Evolutionary conservation across 148 eudicot species (phyloP), one percentile per base, ranked within the genome.

Genomic region (Rhododendron ovatum): DNA sequence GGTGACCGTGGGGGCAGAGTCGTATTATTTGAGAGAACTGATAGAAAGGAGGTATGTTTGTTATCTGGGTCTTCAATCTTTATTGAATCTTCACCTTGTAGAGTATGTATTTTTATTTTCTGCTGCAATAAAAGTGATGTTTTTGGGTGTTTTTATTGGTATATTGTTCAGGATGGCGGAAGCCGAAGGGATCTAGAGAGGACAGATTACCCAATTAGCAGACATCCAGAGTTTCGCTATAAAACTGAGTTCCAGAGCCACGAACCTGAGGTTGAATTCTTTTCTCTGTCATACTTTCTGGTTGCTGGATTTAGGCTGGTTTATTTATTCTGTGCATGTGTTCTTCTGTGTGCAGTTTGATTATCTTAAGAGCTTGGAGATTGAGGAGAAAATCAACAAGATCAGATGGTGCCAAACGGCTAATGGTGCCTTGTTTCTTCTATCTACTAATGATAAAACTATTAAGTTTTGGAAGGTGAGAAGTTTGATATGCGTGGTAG

Each of bases 171-270:
- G 96, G 90, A 90, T 88, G 92, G 93, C 55, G 83, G 84, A 82
- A 93, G 80, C 91, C 92, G 96, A 89, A 91, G 95, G 90, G 95
- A 97, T 82, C 75, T 93, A 83, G 99, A 97, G 92, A 93, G 90
- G 88, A 92, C 86, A 87, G 96, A 95, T 86, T 88, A 89, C 78
- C 74, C 95, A 71, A 89, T 89, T 51, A 91, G 88, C 81, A 94
- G 95, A 87, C 99, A 97, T 90, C 98, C 98, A 26, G 99, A 95
- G 86, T 97, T 97, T 74, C 99, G 96, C 50, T 97, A 97, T 91
- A 97, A 97, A 90, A 97, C 99, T 18, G 99, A 97, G 90, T 97
- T 97, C 85, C 99, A 97, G 91, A 97, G 99, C 87, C 99, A 97
- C 84, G 99, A 97, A 87, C 99, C 99, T 85, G 99, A 97, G 99